phyloP scores from a whole-genome alignment of 164 flowering plant genomes.

The Magnolia kwangsiensis region DNA sequence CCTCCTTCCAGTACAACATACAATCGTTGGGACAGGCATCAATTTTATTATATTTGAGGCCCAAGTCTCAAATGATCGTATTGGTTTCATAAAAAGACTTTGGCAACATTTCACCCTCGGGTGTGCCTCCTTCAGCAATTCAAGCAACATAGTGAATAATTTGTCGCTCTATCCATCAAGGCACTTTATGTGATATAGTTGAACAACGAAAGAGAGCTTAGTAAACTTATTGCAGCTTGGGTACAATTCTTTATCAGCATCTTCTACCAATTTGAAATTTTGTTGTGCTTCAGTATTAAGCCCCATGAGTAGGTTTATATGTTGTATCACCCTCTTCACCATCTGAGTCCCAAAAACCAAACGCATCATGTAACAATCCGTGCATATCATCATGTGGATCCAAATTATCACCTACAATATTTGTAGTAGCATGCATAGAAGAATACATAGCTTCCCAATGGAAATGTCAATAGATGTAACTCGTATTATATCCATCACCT shows the following conservation, averaged over 20 bases:
- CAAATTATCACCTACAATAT: too few relatives aligned
- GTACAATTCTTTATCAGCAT: neutral
- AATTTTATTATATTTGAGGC: neutral
- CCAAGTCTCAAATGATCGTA: neutral
- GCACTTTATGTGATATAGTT: too few relatives aligned
- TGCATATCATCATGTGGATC: too few relatives aligned
- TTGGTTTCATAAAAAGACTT: neutral
- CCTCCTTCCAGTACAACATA: constrained; percentile 5
- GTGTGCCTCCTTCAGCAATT: neutral
- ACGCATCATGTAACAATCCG: too few relatives aligned
- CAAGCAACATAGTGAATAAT: neutral
- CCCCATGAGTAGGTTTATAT: neutral
- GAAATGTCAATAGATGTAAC: too few relatives aligned
- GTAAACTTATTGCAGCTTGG: neutral
- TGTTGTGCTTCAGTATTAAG: neutral
- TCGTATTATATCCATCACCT: too few relatives aligned
- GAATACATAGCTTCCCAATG: too few relatives aligned
- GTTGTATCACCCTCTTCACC: neutral
- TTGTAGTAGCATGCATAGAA: too few relatives aligned
- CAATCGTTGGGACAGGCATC: neutral
- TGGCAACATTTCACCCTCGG: neutral
- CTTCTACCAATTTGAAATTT: neutral
- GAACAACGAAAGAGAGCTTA: neutral
- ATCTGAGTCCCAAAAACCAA: too few relatives aligned
- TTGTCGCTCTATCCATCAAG: too few relatives aligned